Percentiles rank a stretch among this genome's conserved stretches.
These are phyloP conservation scores for Digitaria exilis DNA, from an alignment of 202 grass and related monocot genomes.

Conservation along the genomic window DNA sequence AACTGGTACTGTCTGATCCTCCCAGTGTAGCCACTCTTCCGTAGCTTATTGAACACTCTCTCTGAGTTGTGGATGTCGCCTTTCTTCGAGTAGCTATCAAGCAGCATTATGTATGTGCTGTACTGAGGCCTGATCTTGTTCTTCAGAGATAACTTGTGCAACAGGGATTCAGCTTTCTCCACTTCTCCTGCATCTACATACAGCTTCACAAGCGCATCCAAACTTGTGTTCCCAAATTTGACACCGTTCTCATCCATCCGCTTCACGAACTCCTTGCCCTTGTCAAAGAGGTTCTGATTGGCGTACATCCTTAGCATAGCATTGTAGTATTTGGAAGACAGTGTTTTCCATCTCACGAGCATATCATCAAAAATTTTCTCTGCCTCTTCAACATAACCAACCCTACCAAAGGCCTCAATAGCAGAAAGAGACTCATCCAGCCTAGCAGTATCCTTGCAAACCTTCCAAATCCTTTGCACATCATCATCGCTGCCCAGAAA, in stretches of 20 bases:
- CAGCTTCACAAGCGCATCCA: conserved; percentile 69
- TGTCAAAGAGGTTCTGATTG: conserved; percentile 60
- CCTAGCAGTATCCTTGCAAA: conserved; percentile 48
- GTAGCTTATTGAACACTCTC: conserved; percentile 57
- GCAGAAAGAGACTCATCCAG: conserved; percentile 48
- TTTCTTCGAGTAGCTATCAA: conserved; percentile 67
- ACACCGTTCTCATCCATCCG: conserved; percentile 55
- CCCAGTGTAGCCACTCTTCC: conserved; percentile 50
- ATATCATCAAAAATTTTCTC: conserved; percentile 69
- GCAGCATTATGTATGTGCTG: conserved; percentile 49
- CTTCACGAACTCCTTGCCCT: conserved; percentile 68
- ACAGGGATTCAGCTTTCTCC: conserved; percentile 62
- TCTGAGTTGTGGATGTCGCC: conserved; percentile 85
- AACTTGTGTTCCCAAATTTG: conserved; percentile 34
- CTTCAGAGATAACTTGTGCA: conserved; percentile 51
- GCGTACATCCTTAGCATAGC: conserved; percentile 68
- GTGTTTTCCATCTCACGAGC: conserved; percentile 25
- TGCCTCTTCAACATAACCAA: conserved; percentile 62
- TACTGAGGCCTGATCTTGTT: conserved; percentile 55
- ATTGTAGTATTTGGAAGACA: conserved; percentile 50
- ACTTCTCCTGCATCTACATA: conserved; percentile 60
- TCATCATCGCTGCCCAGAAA: conserved; percentile 65
- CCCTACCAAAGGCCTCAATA: conserved; percentile 65
- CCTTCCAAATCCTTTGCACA: conserved; percentile 75
- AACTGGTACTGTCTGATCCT: conserved; percentile 65